These are phyloP conservation scores for Gleditsia sinensis DNA, from an alignment of 306 rosid species.

Conservation along the genomic window DNA sequence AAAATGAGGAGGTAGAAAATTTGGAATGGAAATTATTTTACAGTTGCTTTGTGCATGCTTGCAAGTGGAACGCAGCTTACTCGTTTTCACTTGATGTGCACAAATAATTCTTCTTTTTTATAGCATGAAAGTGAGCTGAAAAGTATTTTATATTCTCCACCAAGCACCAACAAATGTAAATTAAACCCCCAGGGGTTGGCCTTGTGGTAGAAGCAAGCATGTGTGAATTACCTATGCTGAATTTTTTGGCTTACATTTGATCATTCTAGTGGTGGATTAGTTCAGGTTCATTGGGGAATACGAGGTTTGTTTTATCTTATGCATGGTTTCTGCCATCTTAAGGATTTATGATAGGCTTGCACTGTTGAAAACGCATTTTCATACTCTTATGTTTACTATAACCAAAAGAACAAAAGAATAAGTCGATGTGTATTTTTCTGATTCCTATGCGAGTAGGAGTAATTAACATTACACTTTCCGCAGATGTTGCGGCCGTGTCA, in stretches of 20 bases:
- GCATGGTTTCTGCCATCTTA: too few relatives aligned
- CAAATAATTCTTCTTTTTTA: background rate
- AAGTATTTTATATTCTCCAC: too few relatives aligned
- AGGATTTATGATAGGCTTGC: too few relatives aligned
- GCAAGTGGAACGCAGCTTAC: background rate
- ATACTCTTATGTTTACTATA: background rate
- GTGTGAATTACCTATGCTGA: background rate
- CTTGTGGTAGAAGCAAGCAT: background rate
- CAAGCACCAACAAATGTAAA: background rate
- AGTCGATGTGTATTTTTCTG: background rate
- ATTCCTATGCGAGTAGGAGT: conserved; percentile 12
- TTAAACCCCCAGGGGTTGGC: background rate
- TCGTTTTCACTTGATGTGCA: background rate
- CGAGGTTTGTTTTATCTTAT: background rate
- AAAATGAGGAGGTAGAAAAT: background rate
- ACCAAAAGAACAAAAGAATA: background rate
- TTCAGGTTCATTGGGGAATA: too few relatives aligned
- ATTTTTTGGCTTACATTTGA: background rate
- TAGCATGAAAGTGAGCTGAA: too few relatives aligned
- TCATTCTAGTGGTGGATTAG: background rate
- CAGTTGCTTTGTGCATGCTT: background rate
- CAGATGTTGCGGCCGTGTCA: conserved; percentile 48
- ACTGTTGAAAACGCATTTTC: too few relatives aligned
- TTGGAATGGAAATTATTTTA: background rate
- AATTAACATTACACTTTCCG: conserved; percentile 10